Percentiles rank a stretch among this genome's conserved stretches.
phyloP scores from a whole-genome alignment of 1,139 yeast species.

The Zygosaccharomyces sapae region DNA sequence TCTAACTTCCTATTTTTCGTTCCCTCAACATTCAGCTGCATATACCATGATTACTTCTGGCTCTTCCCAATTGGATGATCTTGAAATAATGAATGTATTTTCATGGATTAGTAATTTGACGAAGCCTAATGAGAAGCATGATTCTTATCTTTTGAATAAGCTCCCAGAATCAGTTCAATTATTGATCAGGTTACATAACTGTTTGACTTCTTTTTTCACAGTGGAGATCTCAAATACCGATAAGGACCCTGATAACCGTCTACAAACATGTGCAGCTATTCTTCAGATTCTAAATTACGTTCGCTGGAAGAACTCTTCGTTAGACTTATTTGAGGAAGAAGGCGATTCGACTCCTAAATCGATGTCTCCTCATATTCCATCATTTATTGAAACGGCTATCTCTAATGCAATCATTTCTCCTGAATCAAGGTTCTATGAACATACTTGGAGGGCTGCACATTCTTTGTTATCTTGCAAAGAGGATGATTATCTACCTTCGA shows the following conservation, averaged over 20 bases:
- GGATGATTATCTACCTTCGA: constrained; percentile 12
- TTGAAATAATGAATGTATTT: constrained; percentile 67
- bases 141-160: constrained; percentile 46
- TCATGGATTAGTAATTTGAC: constrained; percentile 58
- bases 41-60: constrained; percentile 23
- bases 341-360: constrained; percentile 29
- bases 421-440: constrained; percentile 61
- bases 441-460: constrained; percentile 29
- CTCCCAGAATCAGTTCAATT: constrained; percentile 71
- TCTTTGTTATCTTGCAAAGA: constrained; percentile 12
- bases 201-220: constrained; percentile 60
- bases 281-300: constrained; percentile 64
- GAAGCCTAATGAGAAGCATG: constrained; percentile 38
- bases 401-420: constrained; percentile 74
- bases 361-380: constrained; percentile 62
- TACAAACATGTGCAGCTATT: constrained; percentile 65
- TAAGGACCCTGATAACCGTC: constrained; percentile 54
- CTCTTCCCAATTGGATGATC: constrained; percentile 41
- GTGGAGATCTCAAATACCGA: constrained; percentile 62
- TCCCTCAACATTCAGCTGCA: constrained; percentile 31
- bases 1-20: constrained; percentile 55
- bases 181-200: constrained; percentile 62
- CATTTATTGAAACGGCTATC: constrained; percentile 80
- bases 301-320: constrained; percentile 62
- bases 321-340: constrained; percentile 47